These are phyloP conservation scores for Hygrocybe punicea DNA, from an alignment of 768 basidiomycete genomes.

Conservation along the genomic window DNA sequence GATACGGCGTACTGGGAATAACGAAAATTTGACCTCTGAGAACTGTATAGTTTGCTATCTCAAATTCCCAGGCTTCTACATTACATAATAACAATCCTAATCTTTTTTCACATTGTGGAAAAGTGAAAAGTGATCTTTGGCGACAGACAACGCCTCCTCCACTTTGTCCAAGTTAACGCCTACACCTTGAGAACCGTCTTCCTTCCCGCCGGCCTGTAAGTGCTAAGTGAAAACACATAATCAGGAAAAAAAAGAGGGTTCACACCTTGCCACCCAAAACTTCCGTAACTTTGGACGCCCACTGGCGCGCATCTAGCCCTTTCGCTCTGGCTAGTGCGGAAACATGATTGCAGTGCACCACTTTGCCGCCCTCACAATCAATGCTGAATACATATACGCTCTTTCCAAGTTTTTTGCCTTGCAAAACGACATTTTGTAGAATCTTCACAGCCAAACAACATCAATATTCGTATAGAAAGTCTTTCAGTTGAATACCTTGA, in stretches of 20 bases:
- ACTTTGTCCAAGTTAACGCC: slow-evolving; percentile 64
- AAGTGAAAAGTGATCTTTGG: slow-evolving; percentile 39
- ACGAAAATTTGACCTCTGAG: too few species aligned
- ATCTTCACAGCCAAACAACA: slow-evolving; percentile 46
- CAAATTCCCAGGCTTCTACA: not conserved
- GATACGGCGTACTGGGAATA: too few species aligned
- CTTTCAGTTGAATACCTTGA: slow-evolving; percentile 55
- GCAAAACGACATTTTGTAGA: slow-evolving; percentile 67
- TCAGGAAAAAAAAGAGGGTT: not conserved
- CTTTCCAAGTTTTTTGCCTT: slow-evolving; percentile 80
- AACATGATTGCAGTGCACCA: slow-evolving; percentile 85
- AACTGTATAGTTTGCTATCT: slow-evolving; percentile 4
- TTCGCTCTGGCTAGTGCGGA: slow-evolving; percentile 54
- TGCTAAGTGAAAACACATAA: slow-evolving; percentile 1
- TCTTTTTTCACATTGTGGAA: not conserved
- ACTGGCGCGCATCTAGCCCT: slow-evolving; percentile 80
- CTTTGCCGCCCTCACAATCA: slow-evolving; percentile 64
- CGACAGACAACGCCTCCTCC: slow-evolving; percentile 61
- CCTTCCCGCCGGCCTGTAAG: slow-evolving; percentile 87
- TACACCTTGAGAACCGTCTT: slow-evolving; percentile 87
- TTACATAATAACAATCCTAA: not conserved
- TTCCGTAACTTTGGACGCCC: slow-evolving; percentile 77
- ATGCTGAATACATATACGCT: slow-evolving; percentile 85
- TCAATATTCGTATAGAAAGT: slow-evolving; percentile 2
- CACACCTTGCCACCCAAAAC: slow-evolving; percentile 87